Percentiles rank a stretch among this genome's conserved stretches.
These are phyloP conservation scores for Chondrostereum purpureum DNA, from an alignment of 1,284 basidiomycete genomes.

Conservation along the genomic window DNA sequence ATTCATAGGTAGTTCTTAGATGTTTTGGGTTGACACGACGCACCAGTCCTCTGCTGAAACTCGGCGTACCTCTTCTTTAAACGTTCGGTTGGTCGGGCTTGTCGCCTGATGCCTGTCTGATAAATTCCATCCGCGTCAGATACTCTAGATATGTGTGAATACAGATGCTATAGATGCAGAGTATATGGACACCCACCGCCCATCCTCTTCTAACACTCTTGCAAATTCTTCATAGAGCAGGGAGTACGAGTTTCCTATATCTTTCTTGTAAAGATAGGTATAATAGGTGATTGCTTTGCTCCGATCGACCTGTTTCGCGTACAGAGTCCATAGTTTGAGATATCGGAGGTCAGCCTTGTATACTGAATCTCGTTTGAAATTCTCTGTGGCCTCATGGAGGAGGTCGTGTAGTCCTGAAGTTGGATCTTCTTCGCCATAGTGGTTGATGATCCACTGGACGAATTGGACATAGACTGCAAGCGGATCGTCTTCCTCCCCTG, in stretches of 20 bases:
- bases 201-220: conserved; percentile 60
- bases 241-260: conserved; percentile 75
- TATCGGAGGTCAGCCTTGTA: conserved; percentile 88
- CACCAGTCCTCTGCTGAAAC: conserved; percentile 52
- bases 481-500: conserved; percentile 64
- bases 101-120: conserved; percentile 76
- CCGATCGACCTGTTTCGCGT: conserved; percentile 62
- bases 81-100: conserved; percentile 77
- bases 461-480: conserved; percentile 59
- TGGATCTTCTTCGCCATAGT: conserved; percentile 36
- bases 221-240: conserved; percentile 87
- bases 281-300: conserved; percentile 59
- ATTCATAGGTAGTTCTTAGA: too few species aligned
- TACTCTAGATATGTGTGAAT: conserved; percentile 33
- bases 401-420: conserved; percentile 30
- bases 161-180: not conserved
- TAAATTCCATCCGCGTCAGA: conserved; percentile 82
- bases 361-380: conserved; percentile 72
- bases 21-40: too few species aligned
- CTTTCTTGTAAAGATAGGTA: conserved; percentile 67
- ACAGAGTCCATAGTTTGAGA: conserved; percentile 82
- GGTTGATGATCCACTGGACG: conserved; percentile 63
- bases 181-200: conserved; percentile 51
- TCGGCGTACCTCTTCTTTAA: conserved; percentile 81
- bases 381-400: conserved; percentile 69